phyloP scores from a whole-genome alignment of 257 asterid genomes.

The Striga asiatica region DNA sequence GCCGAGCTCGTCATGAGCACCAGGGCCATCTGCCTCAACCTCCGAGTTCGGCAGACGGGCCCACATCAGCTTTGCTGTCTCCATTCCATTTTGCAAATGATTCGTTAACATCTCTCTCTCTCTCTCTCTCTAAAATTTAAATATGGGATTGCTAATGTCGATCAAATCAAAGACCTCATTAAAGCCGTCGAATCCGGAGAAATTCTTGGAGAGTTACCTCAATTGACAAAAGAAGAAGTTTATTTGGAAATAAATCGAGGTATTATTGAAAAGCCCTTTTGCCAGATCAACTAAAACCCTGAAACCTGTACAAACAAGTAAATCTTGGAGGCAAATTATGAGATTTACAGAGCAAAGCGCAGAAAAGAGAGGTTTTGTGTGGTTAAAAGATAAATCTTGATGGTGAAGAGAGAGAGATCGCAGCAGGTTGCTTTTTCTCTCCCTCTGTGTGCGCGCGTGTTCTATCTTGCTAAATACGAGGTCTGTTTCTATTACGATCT shows the following conservation, averaged over 20 bases:
- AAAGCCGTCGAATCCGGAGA: slow-evolving; percentile 1
- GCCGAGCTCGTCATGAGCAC: slow-evolving; percentile 22
- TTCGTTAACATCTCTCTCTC: slow-evolving; percentile 43
- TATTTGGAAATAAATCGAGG: neutral
- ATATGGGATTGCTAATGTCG: slow-evolving; percentile 13
- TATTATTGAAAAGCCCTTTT: neutral
- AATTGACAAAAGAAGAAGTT: slow-evolving; percentile 3
- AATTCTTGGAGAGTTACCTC: neutral
- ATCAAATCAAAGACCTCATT: slow-evolving; percentile 23
- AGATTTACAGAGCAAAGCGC: neutral
- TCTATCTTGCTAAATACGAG: too few species aligned
- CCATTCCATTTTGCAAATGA: slow-evolving; percentile 85
- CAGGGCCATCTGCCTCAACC: slow-evolving; percentile 38
- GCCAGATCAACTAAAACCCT: slow-evolving; percentile 23
- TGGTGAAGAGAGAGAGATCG: neutral
- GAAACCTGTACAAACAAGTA: slow-evolving; percentile 1
- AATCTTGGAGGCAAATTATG: slow-evolving; percentile 7
- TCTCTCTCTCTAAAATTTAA: neutral
- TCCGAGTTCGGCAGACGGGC: slow-evolving; percentile 78
- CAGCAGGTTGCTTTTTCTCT: neutral
- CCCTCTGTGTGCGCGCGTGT: neutral
- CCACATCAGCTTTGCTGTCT: slow-evolving; percentile 77
- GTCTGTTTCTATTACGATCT: too few species aligned
- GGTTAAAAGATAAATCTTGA: neutral
- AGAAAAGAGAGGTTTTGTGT: neutral